These are phyloP conservation scores for Phylloporus arenicola DNA, from an alignment of 768 basidiomycete genomes.

Conservation along the genomic window DNA sequence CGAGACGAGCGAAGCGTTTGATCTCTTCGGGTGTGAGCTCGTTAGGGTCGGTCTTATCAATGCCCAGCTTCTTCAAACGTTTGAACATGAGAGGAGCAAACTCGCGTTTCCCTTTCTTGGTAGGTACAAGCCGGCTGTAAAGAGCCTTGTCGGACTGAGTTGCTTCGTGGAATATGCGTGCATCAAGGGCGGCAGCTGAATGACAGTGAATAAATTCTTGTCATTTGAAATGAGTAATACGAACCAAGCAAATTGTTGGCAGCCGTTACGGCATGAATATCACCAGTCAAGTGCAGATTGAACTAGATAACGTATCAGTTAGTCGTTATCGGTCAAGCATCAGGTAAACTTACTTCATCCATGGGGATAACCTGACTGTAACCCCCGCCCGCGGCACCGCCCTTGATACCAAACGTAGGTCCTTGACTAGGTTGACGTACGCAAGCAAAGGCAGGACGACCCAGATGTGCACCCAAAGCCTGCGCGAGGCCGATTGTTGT, in stretches of 20 bases:
- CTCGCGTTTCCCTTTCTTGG: conserved; percentile 89
- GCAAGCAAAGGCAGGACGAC: conserved; percentile 90
- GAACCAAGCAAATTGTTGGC: conserved; percentile 93
- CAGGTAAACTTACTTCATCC: conserved; percentile 66
- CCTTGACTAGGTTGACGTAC: conserved; percentile 98
- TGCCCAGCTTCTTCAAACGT: conserved; percentile 90
- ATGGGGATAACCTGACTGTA: conserved; percentile 99
- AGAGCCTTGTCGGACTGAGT: conserved; percentile 95
- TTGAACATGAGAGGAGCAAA: conserved; percentile 97
- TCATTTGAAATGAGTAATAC: conserved; percentile 4
- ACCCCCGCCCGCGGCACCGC: conserved; percentile 96
- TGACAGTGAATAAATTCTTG: conserved; percentile 2
- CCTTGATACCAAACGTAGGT: conserved; percentile 98
- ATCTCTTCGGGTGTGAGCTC: conserved; percentile 92
- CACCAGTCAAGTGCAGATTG: conserved; percentile 92
- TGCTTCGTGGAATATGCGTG: conserved; percentile 95
- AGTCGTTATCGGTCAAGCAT: background rate
- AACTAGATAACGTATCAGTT: conserved; percentile 47
- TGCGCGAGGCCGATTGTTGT: conserved; percentile 97
- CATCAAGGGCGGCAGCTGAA: conserved; percentile 89
- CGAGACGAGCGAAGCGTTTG: conserved; percentile 82
- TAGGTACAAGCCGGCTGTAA: conserved; percentile 85
- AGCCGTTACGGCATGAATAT: conserved; percentile 96
- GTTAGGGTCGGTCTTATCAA: conserved; percentile 88
- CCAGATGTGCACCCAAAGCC: conserved; percentile 90